A percentile compares a stretch with the other conserved stretches of the same genome.
phyloP scores from a whole-genome alignment of 2,329 filamentous ascomycete species.

The Monosporascus cannonballus region DNA sequence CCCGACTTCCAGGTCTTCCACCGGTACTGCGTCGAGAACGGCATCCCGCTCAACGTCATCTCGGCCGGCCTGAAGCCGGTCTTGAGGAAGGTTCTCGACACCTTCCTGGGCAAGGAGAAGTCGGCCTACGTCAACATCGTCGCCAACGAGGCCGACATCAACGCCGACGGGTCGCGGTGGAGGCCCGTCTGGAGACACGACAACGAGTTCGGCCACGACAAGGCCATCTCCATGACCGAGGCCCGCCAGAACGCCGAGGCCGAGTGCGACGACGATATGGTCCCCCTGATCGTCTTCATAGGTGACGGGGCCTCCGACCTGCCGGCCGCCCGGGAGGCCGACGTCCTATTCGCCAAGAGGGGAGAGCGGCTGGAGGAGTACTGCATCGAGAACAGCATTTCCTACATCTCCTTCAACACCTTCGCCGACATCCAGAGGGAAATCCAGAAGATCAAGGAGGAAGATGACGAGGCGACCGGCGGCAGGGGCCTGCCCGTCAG shows the following conservation, averaged over 20 bases:
- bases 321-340: conserved; percentile 58
- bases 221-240: conserved; percentile 58
- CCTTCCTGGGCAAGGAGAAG: conserved; percentile 56
- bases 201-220: conserved; percentile 60
- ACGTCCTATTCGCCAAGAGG: conserved; percentile 62
- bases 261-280: conserved; percentile 51
- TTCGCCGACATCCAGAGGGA: conserved; percentile 61
- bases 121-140: conserved; percentile 58
- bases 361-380: conserved; percentile 61
- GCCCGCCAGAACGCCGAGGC: conserved; percentile 49
- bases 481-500: conserved; percentile 52
- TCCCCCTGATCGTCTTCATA: conserved; percentile 64
- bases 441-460: conserved; percentile 48
- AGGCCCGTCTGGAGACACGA: conserved; percentile 63
- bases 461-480: conserved; percentile 55
- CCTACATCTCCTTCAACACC: conserved; percentile 57
- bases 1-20: conserved; percentile 59
- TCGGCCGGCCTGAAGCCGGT: conserved; percentile 62
- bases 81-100: conserved; percentile 54
- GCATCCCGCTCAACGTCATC: conserved; percentile 64
- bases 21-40: conserved; percentile 54
- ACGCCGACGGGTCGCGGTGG: conserved; percentile 52
- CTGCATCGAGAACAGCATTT: conserved; percentile 54
- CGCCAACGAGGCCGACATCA: conserved; percentile 60
- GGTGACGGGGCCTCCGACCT: conserved; percentile 65